Evolutionary conservation across 805 yeast genomes (phyloP).

Genomic region (Lipomyces yamanashiensis): DNA sequence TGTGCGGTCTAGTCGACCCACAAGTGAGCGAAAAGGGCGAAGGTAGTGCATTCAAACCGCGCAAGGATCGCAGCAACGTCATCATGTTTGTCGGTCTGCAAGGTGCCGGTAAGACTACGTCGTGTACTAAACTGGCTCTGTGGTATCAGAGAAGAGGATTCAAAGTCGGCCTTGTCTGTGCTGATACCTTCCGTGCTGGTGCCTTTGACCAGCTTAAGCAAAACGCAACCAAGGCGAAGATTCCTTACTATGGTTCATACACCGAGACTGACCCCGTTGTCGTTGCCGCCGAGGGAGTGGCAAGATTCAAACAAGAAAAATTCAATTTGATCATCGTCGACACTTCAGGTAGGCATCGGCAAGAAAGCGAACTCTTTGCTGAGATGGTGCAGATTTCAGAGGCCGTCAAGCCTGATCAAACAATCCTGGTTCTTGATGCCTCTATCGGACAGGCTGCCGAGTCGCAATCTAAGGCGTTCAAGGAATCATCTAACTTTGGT

Average conservation of each 20-base stretch:
- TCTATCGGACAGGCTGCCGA: slow-evolving; percentile 99
- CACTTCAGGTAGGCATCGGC: slow-evolving; percentile 97
- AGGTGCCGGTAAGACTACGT: slow-evolving; percentile 98
- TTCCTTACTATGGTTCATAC: slow-evolving; percentile 94
- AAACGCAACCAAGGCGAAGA: slow-evolving; percentile 92
- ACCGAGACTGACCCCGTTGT: slow-evolving; percentile 94
- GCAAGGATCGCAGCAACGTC: slow-evolving; percentile 76
- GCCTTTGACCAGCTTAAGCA: slow-evolving; percentile 98
- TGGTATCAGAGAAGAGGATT: slow-evolving; percentile 91
- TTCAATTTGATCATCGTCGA: slow-evolving; percentile 94
- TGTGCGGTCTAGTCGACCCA: slow-evolving; percentile 82
- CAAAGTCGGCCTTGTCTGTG: slow-evolving; percentile 96
- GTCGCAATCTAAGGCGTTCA: slow-evolving; percentile 90
- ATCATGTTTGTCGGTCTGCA: slow-evolving; percentile 98
- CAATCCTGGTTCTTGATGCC: slow-evolving; percentile 97
- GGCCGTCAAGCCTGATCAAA: slow-evolving; percentile 90
- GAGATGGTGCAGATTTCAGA: slow-evolving; percentile 94
- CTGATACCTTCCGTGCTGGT: slow-evolving; percentile 99
- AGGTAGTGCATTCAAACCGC: slow-evolving; percentile 73
- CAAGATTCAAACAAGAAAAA: slow-evolving; percentile 84
- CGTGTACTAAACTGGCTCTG: slow-evolving; percentile 91
- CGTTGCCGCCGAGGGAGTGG: slow-evolving; percentile 90
- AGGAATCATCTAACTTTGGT: slow-evolving; percentile 90
- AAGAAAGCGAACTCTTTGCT: slow-evolving; percentile 85
- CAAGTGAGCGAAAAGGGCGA: slow-evolving; percentile 41